phyloP scores from a whole-genome alignment of 2,329 filamentous ascomycete species.

The Shiraia sp. region DNA sequence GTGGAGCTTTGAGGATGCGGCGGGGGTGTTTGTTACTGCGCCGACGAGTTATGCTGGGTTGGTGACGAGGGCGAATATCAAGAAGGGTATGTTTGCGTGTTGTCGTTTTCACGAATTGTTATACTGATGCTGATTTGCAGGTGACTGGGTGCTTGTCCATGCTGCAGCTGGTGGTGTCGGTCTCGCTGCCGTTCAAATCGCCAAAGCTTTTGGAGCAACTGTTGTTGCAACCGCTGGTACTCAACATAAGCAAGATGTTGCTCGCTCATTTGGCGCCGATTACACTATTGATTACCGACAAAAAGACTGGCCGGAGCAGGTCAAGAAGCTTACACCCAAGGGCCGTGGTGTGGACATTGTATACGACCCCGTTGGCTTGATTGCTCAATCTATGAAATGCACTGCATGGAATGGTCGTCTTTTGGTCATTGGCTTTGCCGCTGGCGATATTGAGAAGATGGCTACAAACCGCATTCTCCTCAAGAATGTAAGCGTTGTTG shows the following conservation, averaged over 20 bases:
- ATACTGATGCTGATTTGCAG: constrained; percentile 38
- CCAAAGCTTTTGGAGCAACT: constrained; percentile 86
- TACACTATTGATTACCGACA: constrained; percentile 77
- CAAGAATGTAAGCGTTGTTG: constrained; percentile 91
- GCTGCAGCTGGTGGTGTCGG: constrained; percentile 92
- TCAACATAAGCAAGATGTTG: constrained; percentile 77
- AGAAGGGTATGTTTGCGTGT: constrained; percentile 50
- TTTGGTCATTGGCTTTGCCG: constrained; percentile 86
- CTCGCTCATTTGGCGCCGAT: constrained; percentile 80
- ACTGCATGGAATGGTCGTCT: constrained; percentile 91
- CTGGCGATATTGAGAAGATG: constrained; percentile 84
- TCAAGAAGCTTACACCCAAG: constrained; percentile 77
- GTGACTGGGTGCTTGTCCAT: constrained; percentile 88
- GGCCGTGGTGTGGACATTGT: constrained; percentile 84
- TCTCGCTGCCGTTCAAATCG: constrained; percentile 87
- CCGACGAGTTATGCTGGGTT: constrained; percentile 87
- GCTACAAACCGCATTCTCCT: constrained; percentile 89
- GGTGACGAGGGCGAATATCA: constrained; percentile 75
- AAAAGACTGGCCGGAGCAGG: constrained; percentile 64
- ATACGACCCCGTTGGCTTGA: constrained; percentile 90
- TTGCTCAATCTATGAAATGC: constrained; percentile 87
- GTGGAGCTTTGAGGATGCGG: constrained; percentile 84
- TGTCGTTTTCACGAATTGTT: not conserved
- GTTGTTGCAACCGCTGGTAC: constrained; percentile 93
- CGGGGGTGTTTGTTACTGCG: constrained; percentile 88